Percentiles rank a stretch among this genome's conserved stretches.
Conservation (phyloP, 2,329 filamentous ascomycete genomes). For the Fusarium sp. region DNA sequence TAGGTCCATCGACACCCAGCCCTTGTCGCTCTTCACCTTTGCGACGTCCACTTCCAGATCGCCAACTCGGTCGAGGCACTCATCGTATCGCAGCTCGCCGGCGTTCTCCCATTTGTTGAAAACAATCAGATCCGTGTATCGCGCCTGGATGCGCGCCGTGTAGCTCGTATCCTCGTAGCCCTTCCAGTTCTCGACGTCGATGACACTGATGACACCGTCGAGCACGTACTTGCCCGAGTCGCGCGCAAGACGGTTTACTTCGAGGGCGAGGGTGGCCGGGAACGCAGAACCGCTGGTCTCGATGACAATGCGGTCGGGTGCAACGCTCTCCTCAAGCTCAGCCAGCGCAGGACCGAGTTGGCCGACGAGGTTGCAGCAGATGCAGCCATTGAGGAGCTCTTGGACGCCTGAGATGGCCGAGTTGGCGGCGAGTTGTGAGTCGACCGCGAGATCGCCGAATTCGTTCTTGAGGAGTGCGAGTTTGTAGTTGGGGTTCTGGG, state of each 20-base stretch:
- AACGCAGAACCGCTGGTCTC: conserved; percentile 93
- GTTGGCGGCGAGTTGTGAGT: conserved; percentile 90
- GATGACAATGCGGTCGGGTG: conserved; percentile 90
- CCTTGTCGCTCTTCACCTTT: conserved; percentile 88
- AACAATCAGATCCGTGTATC: conserved; percentile 91
- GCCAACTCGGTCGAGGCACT: conserved; percentile 83
- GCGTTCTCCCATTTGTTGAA: conserved; percentile 94
- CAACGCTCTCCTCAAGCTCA: conserved; percentile 73
- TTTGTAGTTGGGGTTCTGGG: conserved; percentile 81
- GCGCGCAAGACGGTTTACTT: conserved; percentile 85
- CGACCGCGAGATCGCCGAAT: conserved; percentile 94
- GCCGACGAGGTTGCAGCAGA: conserved; percentile 98
- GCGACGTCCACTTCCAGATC: conserved; percentile 86
- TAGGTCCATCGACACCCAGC: conserved; percentile 83
- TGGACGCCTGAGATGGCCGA: conserved; percentile 89
- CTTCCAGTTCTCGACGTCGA: conserved; percentile 96
- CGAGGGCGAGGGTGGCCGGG: conserved; percentile 90
- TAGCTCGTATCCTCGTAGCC: conserved; percentile 94
- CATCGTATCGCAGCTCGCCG: conserved; percentile 81
- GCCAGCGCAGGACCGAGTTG: conserved; percentile 86
- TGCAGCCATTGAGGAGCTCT: conserved; percentile 96
- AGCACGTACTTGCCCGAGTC: conserved; percentile 80
- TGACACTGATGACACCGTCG: conserved; percentile 90
- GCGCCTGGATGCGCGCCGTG: conserved; percentile 89
- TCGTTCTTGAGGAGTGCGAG: conserved; percentile 98